A percentile compares a stretch with the other conserved stretches of the same genome.
These are phyloP conservation scores for Boletus subparvulus DNA, from an alignment of 768 basidiomycete genomes.

Conservation along the genomic window DNA sequence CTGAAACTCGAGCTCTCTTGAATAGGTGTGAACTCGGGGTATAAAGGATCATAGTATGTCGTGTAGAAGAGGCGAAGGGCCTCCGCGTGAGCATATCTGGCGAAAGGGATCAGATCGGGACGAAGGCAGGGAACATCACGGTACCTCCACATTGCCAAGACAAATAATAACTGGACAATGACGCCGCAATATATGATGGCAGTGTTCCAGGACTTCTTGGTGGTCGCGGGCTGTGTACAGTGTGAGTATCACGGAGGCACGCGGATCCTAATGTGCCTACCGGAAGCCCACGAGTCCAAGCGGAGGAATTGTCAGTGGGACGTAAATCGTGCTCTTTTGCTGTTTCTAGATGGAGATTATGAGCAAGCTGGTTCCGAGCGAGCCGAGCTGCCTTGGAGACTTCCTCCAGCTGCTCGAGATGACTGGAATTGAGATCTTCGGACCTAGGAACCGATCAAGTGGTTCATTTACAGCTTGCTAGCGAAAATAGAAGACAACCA, in stretches of 20 bases:
- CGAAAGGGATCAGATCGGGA: slow-evolving; percentile 9
- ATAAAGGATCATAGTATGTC: slow-evolving; percentile 76
- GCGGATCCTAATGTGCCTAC: slow-evolving; percentile 32
- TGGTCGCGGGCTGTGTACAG: slow-evolving; percentile 17
- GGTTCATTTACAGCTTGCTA: slow-evolving; percentile 4
- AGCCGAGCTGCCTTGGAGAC: slow-evolving; percentile 53
- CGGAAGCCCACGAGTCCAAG: slow-evolving; percentile 37
- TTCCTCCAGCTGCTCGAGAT: slow-evolving; percentile 51
- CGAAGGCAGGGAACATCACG: slow-evolving; percentile 12
- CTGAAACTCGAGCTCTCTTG: slow-evolving; percentile 27
- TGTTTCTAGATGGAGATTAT: slow-evolving; percentile 42
- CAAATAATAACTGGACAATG: slow-evolving; percentile 45
- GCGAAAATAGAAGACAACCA: slow-evolving; percentile 5
- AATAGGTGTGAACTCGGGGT: slow-evolving; percentile 65
- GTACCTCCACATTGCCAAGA: slow-evolving; percentile 60
- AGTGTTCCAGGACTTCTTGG: slow-evolving; percentile 24
- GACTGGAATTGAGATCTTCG: slow-evolving; percentile 42
- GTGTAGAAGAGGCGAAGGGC: slow-evolving; percentile 64
- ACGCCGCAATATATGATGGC: slow-evolving; percentile 38
- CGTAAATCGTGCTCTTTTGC: slow-evolving; percentile 36
- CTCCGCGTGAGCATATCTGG: slow-evolving; percentile 46
- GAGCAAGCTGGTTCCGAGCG: slow-evolving; percentile 45
- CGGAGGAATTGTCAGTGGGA: slow-evolving; percentile 35
- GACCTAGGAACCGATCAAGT: slow-evolving; percentile 34
- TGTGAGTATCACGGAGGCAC: slow-evolving; percentile 7